Base-by-base conservation (phyloP, 163 green algal species). In the Dunaliella salina region DNA sequence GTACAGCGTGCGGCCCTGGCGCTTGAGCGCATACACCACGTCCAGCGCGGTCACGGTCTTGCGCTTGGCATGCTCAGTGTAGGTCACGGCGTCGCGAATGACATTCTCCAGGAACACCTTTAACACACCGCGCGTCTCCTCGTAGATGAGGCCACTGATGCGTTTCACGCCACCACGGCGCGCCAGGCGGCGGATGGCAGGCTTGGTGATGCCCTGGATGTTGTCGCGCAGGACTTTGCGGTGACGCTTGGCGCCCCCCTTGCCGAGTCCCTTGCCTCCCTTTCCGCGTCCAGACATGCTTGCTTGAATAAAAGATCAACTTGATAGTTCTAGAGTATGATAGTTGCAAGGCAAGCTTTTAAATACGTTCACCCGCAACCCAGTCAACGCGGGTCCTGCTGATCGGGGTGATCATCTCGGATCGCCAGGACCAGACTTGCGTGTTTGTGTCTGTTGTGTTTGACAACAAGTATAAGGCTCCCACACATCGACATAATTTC, bases 11-110 rank as follows among this genome's bases (percentile, higher is more conserved):
- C 96, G 92, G 88, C 97, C 96, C 94, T 99, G 97, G 87, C 97
- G 93, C 95, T 99, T 99, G 89, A 99, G 95, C 20, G 96, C 95
- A 89, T 99, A 99, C 26, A 99, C 96, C 5, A 99, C 96, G 89
- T 99, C 96, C 88, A 95, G 92, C 33, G 92, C 92, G 11, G 63
- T 75, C 50, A 98, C 96, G 30, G 96, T 98, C 94, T 98, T 98
- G 84, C 96, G 90, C 86, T 96, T 92, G 84, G 95, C 96, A 92
- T 98, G 96, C 95, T 98, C 96, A 75, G 96, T 98, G 94, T 98
- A 98, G 85, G 96, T 98, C 80, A 93, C 90, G 50, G 88, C 86
- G 84, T 93, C 90, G 75, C 90, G 90, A 80, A 93, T 91, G 32
- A 93, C 90, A 84, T 91, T 92, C 88, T 93, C 90, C 40, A 93